Base-by-base conservation (phyloP, 2,329 filamentous ascomycete species). In the Monascus ruber region DNA sequence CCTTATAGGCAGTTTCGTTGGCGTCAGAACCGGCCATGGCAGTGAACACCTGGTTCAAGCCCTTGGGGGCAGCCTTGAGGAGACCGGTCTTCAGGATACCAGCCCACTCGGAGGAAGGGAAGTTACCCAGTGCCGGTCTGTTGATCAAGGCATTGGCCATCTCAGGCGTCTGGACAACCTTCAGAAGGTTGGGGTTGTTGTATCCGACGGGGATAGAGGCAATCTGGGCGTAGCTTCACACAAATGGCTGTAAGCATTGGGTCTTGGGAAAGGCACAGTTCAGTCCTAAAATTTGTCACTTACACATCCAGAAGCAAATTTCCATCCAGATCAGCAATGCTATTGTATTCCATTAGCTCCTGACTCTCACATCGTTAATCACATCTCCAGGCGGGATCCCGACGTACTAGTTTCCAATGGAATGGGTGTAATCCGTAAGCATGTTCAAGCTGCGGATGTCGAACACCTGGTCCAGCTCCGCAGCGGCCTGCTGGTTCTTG, bases 1-100 rank as follows among this genome's bases (percentile, higher is more conserved):
- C 87, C 70, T 94, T 94, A 76, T 86, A 94, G 33, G 88, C 88
- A 28, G 85, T 83, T 69, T 94, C 88, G 68, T 94, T 94, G 64
- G 87, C 87, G 56, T 94, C 87, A 17, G 85, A 93, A 45, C 87
- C 87, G 39, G 86, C 78, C 71, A 86, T 83, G 48, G 82, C 85
- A 11, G 87, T 94, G 69, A 94, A 94, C 51, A 94, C 86, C 64
- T 94, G 84, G 70, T 87, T 69, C 46, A 89, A 69, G 28, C 87
- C 87, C 60, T 81, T 82, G 43, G 87, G 88, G 0, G 87, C 85
- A 36, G 85, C 85, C 54, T 76, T 79, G 51, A 95, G 77, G 45
- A 93, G 77, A 52, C 87, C 85, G 2, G 79, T 77, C 65, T 83
- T 78, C 53, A 94, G 76, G 46, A 91, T 76, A 27, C 81, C 66